Base-by-base conservation (phyloP, 192 early-diverging fungal genomes). In the Mortierella alpina region DNA sequence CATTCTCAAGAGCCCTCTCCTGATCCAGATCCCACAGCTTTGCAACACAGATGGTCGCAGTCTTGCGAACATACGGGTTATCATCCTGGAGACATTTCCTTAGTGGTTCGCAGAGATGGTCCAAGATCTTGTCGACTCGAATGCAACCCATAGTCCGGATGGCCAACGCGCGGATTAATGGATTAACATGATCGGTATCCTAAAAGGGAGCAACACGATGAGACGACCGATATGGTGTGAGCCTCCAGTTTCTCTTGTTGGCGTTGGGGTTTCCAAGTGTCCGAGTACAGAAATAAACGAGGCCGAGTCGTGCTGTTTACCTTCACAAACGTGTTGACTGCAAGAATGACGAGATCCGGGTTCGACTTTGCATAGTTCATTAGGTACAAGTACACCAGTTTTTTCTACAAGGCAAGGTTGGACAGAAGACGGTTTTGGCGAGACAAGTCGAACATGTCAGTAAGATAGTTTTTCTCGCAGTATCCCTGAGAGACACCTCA, bases 331-430 rank as follows among this genome's bases (percentile, higher is more conserved):
- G 97, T 97, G 67, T 97, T 97, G 54, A 98, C 95, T 2, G 98
- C 97, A 48, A 98, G 83, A 68, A 97, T 98, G 53, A 98, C 98
- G 31, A 99, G 87, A 69, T 99, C 96, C 2, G 98, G 96, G 82
- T 98, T 94, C 51, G 94, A 92, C 76, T 97, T 94, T n/a, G 98
- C 97, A 71, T 98, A 99, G 86, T 98, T 98, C 84, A 99, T 98
- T 62, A 99, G 84, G 79, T 98, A 99, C 66, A 99, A 82, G 74
- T 99, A 99, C 44, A 98, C 94, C 66, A 99, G 90, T 85, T 99
- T 99, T 83, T 99, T 99, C 69, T 97, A 71, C 7, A 17, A 1
- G 9, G 31, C 31, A 31, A 31, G 31, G 31, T 31, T 31, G 31
- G 31, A 18, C 42, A 62, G n/a, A n/a, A n/a, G n/a, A 10, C 42